Evolutionary conservation across 371 early-diverging fungal species (phyloP).

Genomic region (Blakeslea trispora): DNA sequence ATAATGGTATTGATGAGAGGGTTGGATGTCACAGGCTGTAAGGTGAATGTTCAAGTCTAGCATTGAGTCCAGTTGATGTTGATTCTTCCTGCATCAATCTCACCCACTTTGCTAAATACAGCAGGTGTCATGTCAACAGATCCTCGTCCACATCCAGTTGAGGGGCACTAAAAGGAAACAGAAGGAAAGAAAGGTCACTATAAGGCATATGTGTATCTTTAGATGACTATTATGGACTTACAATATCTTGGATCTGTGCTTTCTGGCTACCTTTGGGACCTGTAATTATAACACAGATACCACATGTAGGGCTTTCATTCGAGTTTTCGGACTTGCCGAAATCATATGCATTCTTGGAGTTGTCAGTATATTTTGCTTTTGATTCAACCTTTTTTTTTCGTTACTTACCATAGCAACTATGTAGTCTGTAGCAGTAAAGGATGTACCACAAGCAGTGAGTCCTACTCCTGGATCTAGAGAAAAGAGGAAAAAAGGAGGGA

Average conservation of each 20-base stretch:
- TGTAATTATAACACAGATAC: conserved; percentile 41
- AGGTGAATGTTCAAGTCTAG: conserved; percentile 14
- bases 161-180: conserved; percentile 31
- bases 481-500: neutral
- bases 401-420: conserved; percentile 43
- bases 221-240: conserved; percentile 11
- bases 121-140: conserved; percentile 51
- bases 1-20: too few relatives aligned
- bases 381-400: neutral
- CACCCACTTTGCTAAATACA: conserved; percentile 39
- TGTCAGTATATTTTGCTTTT: neutral
- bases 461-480: conserved; percentile 49
- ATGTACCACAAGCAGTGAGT: conserved; percentile 40
- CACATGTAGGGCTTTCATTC: conserved; percentile 48
- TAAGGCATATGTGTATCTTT: neutral
- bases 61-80: conserved; percentile 47
- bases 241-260: conserved; percentile 48
- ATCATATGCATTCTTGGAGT: conserved; percentile 39
- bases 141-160: conserved; percentile 39
- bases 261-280: conserved; percentile 41
- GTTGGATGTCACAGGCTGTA: too few relatives aligned
- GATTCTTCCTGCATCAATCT: conserved; percentile 39
- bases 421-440: conserved; percentile 40
- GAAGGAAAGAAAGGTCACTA: neutral
- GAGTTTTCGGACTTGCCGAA: conserved; percentile 43